phyloP scores from a whole-genome alignment of 2,329 filamentous ascomycete species.

The Helminthosporium solani region DNA sequence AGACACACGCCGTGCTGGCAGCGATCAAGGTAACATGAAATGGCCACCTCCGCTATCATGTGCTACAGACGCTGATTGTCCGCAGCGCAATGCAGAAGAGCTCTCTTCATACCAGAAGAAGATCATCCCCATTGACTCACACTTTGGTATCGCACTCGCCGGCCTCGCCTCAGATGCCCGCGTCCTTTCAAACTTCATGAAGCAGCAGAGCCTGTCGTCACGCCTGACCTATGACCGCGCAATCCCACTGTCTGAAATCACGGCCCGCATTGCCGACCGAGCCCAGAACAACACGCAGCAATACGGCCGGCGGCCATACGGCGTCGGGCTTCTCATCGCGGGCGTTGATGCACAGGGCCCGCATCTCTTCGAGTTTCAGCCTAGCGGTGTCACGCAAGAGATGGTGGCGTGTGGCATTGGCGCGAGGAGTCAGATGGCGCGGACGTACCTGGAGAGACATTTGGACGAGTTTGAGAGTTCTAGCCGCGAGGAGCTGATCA shows the following conservation, averaged over 20 bases:
- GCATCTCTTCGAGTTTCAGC: conserved; percentile 98
- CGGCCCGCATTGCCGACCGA: conserved; percentile 90
- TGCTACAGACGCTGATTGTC: conserved; percentile 2
- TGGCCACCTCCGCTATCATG: neutral
- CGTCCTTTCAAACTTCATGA: conserved; percentile 99
- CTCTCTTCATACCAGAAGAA: conserved; percentile 99
- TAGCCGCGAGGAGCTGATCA: conserved; percentile 80
- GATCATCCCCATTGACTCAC: conserved; percentile 93
- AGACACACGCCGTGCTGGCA: conserved; percentile 94
- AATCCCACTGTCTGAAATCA: conserved; percentile 85
- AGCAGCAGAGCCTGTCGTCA: conserved; percentile 94
- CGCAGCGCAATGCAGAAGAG: conserved; percentile 95
- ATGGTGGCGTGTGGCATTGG: conserved; percentile 97
- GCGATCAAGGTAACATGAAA: conserved; percentile 82
- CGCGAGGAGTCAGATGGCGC: conserved; percentile 92
- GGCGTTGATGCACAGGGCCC: conserved; percentile 92
- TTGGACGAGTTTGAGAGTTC: conserved; percentile 77
- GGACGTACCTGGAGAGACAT: conserved; percentile 94
- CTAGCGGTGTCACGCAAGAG: conserved; percentile 92
- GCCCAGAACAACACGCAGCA: conserved; percentile 98
- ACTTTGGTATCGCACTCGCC: conserved; percentile 92
- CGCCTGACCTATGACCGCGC: conserved; percentile 94
- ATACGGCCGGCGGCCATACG: conserved; percentile 94
- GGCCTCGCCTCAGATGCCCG: conserved; percentile 96
- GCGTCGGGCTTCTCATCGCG: conserved; percentile 87